Conservation (phyloP, 345 rosid genomes). For the Raphanus raphanistrum region DNA sequence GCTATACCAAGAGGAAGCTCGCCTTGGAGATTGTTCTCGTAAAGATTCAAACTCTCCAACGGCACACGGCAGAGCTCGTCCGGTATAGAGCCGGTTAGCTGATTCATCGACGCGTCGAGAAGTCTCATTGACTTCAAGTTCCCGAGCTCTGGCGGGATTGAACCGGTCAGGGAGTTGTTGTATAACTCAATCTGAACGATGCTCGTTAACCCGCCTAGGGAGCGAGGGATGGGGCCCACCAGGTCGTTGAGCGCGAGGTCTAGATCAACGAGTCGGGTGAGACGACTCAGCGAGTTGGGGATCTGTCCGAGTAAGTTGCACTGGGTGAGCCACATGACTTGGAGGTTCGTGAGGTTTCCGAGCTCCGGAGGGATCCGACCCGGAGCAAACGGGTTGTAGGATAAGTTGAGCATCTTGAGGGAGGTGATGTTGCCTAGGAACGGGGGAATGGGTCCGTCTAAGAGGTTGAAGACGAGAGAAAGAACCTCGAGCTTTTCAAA, state of each 20-base stretch:
- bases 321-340: conserved; percentile 89
- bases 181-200: conserved; percentile 91
- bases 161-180: conserved; percentile 85
- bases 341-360: conserved; percentile 74
- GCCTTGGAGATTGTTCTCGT: conserved; percentile 74
- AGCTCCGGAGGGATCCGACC: conserved; percentile 84
- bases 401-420: conserved; percentile 73
- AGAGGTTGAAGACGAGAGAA: conserved; percentile 72
- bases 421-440: conserved; percentile 64
- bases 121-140: conserved; percentile 64
- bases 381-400: conserved; percentile 80
- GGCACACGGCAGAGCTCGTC: conserved; percentile 71
- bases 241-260: conserved; percentile 79
- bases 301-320: conserved; percentile 77
- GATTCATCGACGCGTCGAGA: conserved; percentile 90
- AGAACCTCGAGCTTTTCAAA: conserved; percentile 80
- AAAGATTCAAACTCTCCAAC: conserved; percentile 81
- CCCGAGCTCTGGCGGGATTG: conserved; percentile 61
- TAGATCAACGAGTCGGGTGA: conserved; percentile 64
- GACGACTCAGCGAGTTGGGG: conserved; percentile 79
- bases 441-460: conserved; percentile 73
- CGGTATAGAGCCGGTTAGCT: conserved; percentile 64
- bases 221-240: conserved; percentile 66
- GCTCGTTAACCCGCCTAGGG: conserved; percentile 56
- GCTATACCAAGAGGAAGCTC: conserved; percentile 62